Conservation (phyloP, 176 grass and related monocot genomes). For the Aegilops sharonensis region DNA sequence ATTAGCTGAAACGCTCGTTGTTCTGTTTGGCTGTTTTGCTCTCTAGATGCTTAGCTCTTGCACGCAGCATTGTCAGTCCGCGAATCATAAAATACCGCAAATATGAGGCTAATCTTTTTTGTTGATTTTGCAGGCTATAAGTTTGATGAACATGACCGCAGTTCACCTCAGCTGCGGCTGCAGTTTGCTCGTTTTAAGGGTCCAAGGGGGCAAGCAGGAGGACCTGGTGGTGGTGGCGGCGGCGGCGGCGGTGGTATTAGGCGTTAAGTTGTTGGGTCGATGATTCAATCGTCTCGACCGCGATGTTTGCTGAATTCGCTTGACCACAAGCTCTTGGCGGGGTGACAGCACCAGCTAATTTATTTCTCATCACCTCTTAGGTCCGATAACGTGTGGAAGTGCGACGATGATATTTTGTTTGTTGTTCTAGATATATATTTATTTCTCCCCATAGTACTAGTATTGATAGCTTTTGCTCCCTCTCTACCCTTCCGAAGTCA, state of each 20-base stretch:
- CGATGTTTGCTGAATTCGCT: neutral
- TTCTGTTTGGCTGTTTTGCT: neutral
- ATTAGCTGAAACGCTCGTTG: neutral
- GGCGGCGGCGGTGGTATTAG: conserved; percentile 38
- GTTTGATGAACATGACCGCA: conserved; percentile 76
- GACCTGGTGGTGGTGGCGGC: conserved; percentile 42
- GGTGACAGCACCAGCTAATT: neutral
- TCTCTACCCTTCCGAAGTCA: neutral
- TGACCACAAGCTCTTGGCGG: neutral
- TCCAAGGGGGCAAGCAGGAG: conserved; percentile 61
- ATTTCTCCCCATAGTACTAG: conserved; percentile 6
- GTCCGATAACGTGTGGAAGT: neutral
- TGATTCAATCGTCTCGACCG: conserved; percentile 36
- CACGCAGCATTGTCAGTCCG: neutral
- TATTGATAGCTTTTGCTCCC: conserved; percentile 5
- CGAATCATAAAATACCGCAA: conserved; percentile 1
- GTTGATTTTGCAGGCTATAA: conserved; percentile 80
- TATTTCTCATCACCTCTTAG: conserved; percentile 35
- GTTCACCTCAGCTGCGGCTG: conserved; percentile 60
- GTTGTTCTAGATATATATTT: neutral
- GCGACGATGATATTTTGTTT: conserved; percentile 8
- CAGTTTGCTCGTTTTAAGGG: conserved; percentile 79
- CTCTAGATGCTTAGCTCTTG: neutral
- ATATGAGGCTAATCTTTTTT: conserved; percentile 1
- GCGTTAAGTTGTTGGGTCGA: conserved; percentile 51